A percentile compares a stretch with the other conserved stretches of the same genome.
phyloP scores from a whole-genome alignment of 345 rosid genomes.

The Eucalyptus cloeziana region DNA sequence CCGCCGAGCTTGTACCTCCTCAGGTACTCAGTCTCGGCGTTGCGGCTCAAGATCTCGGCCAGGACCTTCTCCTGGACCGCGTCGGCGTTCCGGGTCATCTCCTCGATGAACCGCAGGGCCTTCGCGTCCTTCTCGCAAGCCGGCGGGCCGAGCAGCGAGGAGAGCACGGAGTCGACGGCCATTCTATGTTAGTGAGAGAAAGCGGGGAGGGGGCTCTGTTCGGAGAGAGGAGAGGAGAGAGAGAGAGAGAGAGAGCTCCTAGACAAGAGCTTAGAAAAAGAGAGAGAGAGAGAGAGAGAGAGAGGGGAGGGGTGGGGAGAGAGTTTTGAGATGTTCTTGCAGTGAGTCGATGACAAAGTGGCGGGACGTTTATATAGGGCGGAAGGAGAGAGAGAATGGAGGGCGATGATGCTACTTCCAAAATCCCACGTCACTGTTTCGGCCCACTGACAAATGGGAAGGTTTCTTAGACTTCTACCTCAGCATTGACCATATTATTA shows the following conservation, averaged over 20 bases:
- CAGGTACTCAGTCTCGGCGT: conserved; percentile 65
- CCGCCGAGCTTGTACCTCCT: conserved; percentile 35
- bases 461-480: not conserved
- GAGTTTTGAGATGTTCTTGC: not conserved
- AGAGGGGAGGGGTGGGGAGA: not conserved
- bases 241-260: not conserved
- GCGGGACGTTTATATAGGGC: not conserved
- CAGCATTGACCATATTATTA: not conserved
- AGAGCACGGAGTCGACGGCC: conserved; percentile 58
- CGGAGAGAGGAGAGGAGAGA: not conserved
- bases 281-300: not conserved
- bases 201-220: not conserved
- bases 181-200: conserved; percentile 1
- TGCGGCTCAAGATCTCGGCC: conserved; percentile 55
- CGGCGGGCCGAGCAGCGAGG: conserved; percentile 68
- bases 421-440: not conserved
- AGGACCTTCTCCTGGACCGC: conserved; percentile 48
- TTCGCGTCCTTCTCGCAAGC: conserved; percentile 70
- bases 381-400: not conserved
- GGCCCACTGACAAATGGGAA: not conserved
- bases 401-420: not conserved
- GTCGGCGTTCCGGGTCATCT: conserved; percentile 60
- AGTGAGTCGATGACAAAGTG: not conserved
- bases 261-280: not conserved
- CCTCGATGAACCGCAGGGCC: conserved; percentile 66